phyloP scores from a whole-genome alignment of 2,329 filamentous ascomycete genomes.

The Immersiporthe knoxdaviesiana region DNA sequence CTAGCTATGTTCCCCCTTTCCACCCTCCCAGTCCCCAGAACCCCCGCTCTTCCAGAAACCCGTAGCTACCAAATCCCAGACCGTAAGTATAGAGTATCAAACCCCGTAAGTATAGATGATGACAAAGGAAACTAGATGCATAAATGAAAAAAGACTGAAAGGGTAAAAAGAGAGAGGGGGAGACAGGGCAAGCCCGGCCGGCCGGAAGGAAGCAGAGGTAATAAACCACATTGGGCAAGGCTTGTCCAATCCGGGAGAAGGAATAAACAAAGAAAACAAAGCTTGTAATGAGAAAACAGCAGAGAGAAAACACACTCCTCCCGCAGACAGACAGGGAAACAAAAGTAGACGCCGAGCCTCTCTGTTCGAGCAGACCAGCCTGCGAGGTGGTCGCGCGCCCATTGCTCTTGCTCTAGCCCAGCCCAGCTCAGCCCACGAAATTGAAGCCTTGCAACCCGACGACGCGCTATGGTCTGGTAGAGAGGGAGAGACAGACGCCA shows the following conservation, averaged over 20 bases:
- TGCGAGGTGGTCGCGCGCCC: constrained; percentile 16
- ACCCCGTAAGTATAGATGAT: background rate
- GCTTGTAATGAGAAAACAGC: constrained; percentile 27
- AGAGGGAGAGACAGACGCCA: background rate
- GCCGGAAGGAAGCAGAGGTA: constrained; percentile 13
- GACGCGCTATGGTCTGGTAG: background rate
- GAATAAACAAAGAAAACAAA: constrained; percentile 20
- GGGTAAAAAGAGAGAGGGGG: background rate
- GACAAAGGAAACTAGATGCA: background rate
- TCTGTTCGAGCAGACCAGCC: constrained; percentile 22
- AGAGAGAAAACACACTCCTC: constrained; percentile 16
- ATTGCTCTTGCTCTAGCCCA: constrained; percentile 8
- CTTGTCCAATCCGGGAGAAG: constrained; percentile 2
- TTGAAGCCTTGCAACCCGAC: constrained; percentile 17
- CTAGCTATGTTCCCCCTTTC: background rate
- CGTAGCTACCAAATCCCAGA: constrained; percentile 12
- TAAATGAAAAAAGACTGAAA: background rate
- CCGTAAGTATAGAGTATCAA: constrained; percentile 1
- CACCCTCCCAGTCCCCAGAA: background rate
- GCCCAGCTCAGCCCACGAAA: constrained; percentile 11
- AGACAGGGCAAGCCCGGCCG: constrained; percentile 11
- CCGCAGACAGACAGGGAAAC: background rate
- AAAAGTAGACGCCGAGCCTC: background rate
- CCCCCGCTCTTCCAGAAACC: background rate
- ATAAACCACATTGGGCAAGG: constrained; percentile 17